Evolutionary conservation across 2,329 filamentous ascomycete species (phyloP).

Genomic region (Colletotrichum karsti): DNA sequence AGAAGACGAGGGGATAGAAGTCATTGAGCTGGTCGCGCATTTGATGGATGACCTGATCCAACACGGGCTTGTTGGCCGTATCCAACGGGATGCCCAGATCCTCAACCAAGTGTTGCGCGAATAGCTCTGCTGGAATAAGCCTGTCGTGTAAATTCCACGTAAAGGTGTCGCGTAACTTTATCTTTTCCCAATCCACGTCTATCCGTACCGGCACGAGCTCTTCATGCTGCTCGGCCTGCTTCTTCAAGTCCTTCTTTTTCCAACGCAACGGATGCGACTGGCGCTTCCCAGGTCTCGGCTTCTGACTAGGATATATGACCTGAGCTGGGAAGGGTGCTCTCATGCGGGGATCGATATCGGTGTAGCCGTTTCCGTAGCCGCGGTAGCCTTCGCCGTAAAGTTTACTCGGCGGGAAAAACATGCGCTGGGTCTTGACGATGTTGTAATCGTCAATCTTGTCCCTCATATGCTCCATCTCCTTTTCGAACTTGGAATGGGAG

Average conservation of each 20-base stretch:
- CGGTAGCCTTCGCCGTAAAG: conserved; percentile 81
- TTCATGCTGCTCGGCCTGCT: conserved; percentile 90
- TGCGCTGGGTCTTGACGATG: conserved; percentile 61
- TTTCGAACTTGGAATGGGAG: conserved; percentile 61
- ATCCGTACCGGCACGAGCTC: conserved; percentile 90
- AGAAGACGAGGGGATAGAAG: conserved; percentile 91
- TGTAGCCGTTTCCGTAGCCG: conserved; percentile 88
- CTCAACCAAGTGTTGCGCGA: conserved; percentile 89
- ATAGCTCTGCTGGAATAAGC: conserved; percentile 79
- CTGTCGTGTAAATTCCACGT: conserved; percentile 98
- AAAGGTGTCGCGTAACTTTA: conserved; percentile 95
- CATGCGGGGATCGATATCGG: conserved; percentile 58
- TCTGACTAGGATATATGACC: conserved; percentile 81
- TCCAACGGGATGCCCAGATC: conserved; percentile 76
- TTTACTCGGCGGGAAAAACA: conserved; percentile 63
- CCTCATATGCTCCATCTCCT: conserved; percentile 69
- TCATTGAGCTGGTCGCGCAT: conserved; percentile 92
- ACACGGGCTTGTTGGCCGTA: conserved; percentile 71
- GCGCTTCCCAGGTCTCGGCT: conserved; percentile 79
- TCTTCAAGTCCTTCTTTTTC: conserved; percentile 79
- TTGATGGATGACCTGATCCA: conserved; percentile 69
- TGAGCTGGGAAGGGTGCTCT: conserved; percentile 27
- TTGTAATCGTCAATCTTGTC: conserved; percentile 77
- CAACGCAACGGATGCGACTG: conserved; percentile 78
- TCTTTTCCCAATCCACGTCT: conserved; percentile 94